phyloP scores from a whole-genome alignment of 169 alveolate genomes.

The Eimeria acervulina region DNA sequence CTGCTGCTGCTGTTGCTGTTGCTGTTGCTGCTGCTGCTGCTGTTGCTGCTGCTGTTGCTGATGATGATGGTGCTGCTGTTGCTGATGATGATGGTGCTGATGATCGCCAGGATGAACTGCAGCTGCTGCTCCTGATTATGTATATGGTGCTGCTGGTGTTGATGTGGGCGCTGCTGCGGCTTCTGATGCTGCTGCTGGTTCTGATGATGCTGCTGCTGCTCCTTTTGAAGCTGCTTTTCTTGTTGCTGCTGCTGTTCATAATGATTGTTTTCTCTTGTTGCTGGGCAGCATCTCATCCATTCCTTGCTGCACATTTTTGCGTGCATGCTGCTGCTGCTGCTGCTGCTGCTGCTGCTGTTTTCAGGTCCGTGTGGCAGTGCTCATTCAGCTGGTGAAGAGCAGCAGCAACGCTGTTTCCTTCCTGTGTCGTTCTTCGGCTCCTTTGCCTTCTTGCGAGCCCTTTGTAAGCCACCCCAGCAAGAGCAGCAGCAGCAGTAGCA shows the following conservation, averaged over 20 bases:
- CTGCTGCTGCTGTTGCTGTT: constrained; percentile 50
- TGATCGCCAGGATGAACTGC: not conserved
- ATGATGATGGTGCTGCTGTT: not conserved
- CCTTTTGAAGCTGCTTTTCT: too few relatives aligned
- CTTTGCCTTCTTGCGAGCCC: constrained; percentile 19
- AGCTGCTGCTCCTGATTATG: not conserved
- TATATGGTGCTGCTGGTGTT: not conserved
- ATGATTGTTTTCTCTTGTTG: not conserved
- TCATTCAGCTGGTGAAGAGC: constrained; percentile 68
- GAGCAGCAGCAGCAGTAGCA: constrained; percentile 62
- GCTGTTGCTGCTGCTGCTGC: constrained; percentile 20
- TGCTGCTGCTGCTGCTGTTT: constrained; percentile 6
- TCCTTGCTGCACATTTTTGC: too few relatives aligned
- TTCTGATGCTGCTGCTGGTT: not conserved
- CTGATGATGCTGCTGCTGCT: too few relatives aligned
- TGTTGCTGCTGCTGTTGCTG: constrained; percentile 42
- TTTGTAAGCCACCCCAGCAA: not conserved
- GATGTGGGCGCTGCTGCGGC: constrained; percentile 13
- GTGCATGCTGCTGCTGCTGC: constrained; percentile 8
- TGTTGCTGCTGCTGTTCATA: not conserved
- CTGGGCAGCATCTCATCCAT: too few relatives aligned
- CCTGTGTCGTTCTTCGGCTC: constrained; percentile 74
- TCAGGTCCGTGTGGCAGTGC: constrained; percentile 78
- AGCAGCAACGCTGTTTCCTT: constrained; percentile 73
- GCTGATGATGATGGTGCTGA: not conserved